Conservation (phyloP, 305 asterid genomes). For the Fraxinus platypoda region DNA sequence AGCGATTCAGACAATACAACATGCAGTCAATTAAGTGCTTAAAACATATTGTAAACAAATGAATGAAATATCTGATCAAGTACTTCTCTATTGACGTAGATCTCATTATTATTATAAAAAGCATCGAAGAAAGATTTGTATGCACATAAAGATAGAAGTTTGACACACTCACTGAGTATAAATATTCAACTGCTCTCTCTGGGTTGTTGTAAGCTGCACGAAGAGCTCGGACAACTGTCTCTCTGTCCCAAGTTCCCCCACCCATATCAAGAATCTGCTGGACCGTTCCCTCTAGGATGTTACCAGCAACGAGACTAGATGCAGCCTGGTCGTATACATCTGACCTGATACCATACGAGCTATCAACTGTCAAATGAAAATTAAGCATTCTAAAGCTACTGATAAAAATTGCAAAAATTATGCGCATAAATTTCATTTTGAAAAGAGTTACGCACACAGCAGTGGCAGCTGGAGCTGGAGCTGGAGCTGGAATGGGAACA, state of each 20-base stretch:
- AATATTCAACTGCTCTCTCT: slow-evolving; percentile 88
- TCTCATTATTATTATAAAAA: background rate
- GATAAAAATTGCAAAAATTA: background rate
- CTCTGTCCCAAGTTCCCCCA: slow-evolving; percentile 90
- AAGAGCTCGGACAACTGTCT: slow-evolving; percentile 79
- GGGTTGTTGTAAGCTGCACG: slow-evolving; percentile 89
- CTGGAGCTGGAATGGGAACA: slow-evolving; percentile 12
- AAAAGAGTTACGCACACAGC: slow-evolving; percentile 40
- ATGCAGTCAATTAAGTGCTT: background rate
- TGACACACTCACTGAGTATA: slow-evolving; percentile 60
- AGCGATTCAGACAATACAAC: background rate
- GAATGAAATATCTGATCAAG: background rate
- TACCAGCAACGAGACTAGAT: slow-evolving; percentile 70
- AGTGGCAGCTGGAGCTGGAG: slow-evolving; percentile 38
- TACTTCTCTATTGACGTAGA: background rate
- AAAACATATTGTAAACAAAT: background rate
- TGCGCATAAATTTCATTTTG: slow-evolving; percentile 6
- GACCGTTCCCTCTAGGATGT: slow-evolving; percentile 60
- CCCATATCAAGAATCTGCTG: slow-evolving; percentile 91
- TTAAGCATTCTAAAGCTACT: background rate
- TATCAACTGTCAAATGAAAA: slow-evolving; percentile 9
- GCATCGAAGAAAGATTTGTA: background rate
- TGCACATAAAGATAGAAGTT: background rate
- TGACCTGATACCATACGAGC: slow-evolving; percentile 30
- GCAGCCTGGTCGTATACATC: slow-evolving; percentile 74